Evolutionary conservation across 2,329 filamentous ascomycete species (phyloP), one percentile per base, ranked within the genome.

Genomic region (Microdochium nivale): DNA sequence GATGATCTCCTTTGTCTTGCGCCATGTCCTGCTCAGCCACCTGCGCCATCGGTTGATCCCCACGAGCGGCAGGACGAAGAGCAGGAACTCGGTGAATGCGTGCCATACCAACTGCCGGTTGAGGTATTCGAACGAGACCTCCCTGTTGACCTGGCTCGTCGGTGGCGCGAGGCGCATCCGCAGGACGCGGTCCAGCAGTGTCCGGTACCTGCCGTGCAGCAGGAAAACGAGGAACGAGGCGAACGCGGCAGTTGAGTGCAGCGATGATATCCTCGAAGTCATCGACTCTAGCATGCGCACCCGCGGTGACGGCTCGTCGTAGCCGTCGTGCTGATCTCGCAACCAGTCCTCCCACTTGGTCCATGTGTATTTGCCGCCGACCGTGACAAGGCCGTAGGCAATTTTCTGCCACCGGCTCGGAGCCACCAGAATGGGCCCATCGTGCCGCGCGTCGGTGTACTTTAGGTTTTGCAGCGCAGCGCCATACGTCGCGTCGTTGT

Each of bases 81-180:
- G 80, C n/a, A 99, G 76, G 61, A 99, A 99, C 67, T 99, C 94
- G 25, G 94, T 99, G 62, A 99, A 96, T n/a, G 94, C 94, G 70
- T 99, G 94, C 94, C 94, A 99, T 35, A 99, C 94, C 11, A 99
- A 82, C 70, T 99, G 94, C 48, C 94, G 85, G 67, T 99, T 99
- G 49, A 97, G 81, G 63, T 96, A 97, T 70, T 99, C 94, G 65
- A 99, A 97, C 1, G 89, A 95, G 25, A 99, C 91, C 68, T 97
- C 90, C 30, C 92, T 81, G 65, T 83, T 89, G 56, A 95, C 87
- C 65, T 95, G 88, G 62, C 82, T 90, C 2, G 87, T 91, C 4
- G 88, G 87, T 8, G 94, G 87, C 3, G 90, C 87, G 46, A 99
- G 80, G 51, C 92, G 85, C 68, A 99, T 85, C 53, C 88, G 80